Evolutionary conservation across 2,329 filamentous ascomycete species (phyloP), one percentile per base, ranked within the genome.

Genomic region (Paracoccidioides brasiliensis): DNA sequence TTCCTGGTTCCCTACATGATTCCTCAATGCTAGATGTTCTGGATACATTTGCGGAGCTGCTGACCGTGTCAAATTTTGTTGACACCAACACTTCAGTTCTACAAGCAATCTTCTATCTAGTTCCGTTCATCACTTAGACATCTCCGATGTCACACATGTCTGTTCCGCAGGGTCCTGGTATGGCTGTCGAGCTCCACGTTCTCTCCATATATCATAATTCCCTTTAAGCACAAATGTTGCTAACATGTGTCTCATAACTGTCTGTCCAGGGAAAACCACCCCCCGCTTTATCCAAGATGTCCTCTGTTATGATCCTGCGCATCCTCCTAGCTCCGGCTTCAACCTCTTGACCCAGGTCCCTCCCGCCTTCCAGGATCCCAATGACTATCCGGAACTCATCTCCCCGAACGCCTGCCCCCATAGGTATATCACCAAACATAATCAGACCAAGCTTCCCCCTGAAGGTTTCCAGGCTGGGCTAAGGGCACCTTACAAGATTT

Each of bases 281-380:
- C 78, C 78, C 37, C 72, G 76, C 56, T 66, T 78, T 57, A 66
- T 75, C 53, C 63, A 70, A 51, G 76, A 78, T 64, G 61, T 77
- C 42, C 61, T 71, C 35, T 66, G 72, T 56, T 75, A 77, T 59
- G 71, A 74, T 60, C 66, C 69, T 33, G 63, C 64, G 63, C 75
- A 78, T 60, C 70, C 72, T 28, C 64, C 69, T 55, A 61, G 62
- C 15, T 68, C 67, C 37, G 75, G 74, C 55, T 74, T 74, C 60
- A 81, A 82, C 64, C 67, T 84, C 52, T 76, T 87, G 49, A 76
- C 78, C 44, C 76, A 81, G 57, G 69, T 78, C 30, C 78, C 82
- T 46, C 79, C 78, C 5, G 73, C 76, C n/a, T 78, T 76, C 62
- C 38, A 49, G 10, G 53, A 60, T 32, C 5, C 49, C 35, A 62